phyloP scores from a whole-genome alignment of 805 yeast genomes.

The Groenewaldozyma tartarivorans region DNA sequence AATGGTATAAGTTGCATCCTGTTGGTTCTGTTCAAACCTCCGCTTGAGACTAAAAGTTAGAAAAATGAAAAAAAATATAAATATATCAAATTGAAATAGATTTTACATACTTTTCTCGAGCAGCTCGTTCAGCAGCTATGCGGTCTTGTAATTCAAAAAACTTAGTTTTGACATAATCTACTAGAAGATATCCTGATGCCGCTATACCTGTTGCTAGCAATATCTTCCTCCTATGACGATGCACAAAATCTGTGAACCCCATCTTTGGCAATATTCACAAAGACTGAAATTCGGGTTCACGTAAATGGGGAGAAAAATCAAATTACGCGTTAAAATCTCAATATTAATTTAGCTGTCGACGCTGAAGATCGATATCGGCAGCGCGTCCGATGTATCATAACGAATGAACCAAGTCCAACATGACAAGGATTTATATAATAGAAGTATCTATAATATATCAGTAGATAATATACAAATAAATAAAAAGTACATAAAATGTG shows the following conservation, averaged over 20 bases:
- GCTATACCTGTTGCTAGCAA: constrained; percentile 36
- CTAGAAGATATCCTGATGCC: constrained; percentile 36
- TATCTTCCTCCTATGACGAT: constrained; percentile 38
- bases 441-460: no score
- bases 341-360: neutral
- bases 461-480: no score
- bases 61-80: neutral
- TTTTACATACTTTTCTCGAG: constrained; percentile 39
- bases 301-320: no score
- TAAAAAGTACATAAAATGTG: no score
- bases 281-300: neutral
- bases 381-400: no score
- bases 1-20: constrained; percentile 78
- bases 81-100: neutral
- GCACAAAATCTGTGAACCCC: constrained; percentile 29
- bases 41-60: constrained; percentile 42
- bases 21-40: constrained; percentile 84
- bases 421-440: no score
- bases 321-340: neutral
- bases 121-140: constrained; percentile 46
- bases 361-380: neutral
- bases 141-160: constrained; percentile 42
- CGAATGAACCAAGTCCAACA: no score
- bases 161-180: constrained; percentile 36
- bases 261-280: no score